Conservation (phyloP, 1,284 basidiomycete species). For the Neonothopanus nambi region DNA sequence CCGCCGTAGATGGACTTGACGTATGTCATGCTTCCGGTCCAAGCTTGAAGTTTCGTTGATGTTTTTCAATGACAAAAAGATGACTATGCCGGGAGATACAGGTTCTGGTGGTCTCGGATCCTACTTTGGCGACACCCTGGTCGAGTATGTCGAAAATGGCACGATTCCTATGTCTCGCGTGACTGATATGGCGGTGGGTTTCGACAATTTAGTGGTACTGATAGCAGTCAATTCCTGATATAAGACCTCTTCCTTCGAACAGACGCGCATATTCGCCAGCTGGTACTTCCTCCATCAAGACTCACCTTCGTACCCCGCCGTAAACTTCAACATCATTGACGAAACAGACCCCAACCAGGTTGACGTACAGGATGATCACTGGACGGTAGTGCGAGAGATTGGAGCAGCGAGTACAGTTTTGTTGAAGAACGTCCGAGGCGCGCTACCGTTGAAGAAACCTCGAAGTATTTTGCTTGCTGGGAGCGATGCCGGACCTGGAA, state of each 20-base stretch:
- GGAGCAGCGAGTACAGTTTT: conserved; percentile 72
- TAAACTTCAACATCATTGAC: conserved; percentile 53
- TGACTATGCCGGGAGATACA: conserved; percentile 13
- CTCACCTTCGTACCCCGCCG: conserved; percentile 46
- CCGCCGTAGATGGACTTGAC: conserved; percentile 20
- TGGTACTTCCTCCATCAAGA: conserved; percentile 63
- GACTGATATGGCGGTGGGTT: conserved; percentile 37
- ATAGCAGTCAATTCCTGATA: neutral
- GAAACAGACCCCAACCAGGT: conserved; percentile 60
- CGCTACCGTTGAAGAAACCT: conserved; percentile 65
- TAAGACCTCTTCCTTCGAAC: neutral
- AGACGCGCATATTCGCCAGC: conserved; percentile 56
- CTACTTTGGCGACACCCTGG: conserved; percentile 25
- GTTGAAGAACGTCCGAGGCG: conserved; percentile 69
- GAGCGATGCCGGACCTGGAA: conserved; percentile 73
- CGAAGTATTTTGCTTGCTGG: conserved; percentile 62
- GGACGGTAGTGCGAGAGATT: conserved; percentile 63
- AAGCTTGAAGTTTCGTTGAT: neutral
- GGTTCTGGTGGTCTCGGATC: conserved; percentile 22
- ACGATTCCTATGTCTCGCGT: conserved; percentile 39
- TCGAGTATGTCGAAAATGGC: conserved; percentile 36
- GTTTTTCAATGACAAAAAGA: neutral
- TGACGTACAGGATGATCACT: conserved; percentile 77
- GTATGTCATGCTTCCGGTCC: neutral
- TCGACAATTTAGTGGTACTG: conserved; percentile 12